Evolutionary conservation across 768 basidiomycete genomes (phyloP).

Genomic region (Mrakia frigida): DNA sequence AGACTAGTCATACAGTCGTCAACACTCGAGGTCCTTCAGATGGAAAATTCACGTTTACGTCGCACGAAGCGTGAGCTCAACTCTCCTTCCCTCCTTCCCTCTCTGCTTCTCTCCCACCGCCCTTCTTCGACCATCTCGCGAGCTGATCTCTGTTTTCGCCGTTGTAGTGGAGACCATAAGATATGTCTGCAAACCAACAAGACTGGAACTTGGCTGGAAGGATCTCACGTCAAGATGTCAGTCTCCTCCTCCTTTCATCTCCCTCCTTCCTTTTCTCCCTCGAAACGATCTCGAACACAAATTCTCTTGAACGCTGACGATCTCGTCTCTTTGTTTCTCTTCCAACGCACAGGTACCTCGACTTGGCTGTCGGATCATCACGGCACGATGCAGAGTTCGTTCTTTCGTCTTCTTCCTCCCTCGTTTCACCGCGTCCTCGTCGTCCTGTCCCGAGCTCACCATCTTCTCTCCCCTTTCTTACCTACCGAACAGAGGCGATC

Average conservation of each 20-base stretch:
- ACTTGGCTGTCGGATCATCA: conserved; percentile 82
- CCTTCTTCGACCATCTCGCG: neutral
- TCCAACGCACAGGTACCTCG: conserved; percentile 55
- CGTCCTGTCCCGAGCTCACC: neutral
- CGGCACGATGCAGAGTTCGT: conserved; percentile 69
- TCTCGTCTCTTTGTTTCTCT: neutral
- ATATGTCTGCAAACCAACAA: conserved; percentile 94
- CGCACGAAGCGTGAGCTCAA: conserved; percentile 63
- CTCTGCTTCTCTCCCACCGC: neutral
- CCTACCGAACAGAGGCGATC: conserved; percentile 37
- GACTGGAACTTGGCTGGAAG: conserved; percentile 69
- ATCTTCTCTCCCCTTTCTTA: neutral
- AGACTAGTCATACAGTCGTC: conserved; percentile 71
- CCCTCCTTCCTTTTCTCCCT: neutral
- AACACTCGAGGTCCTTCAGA: conserved; percentile 85
- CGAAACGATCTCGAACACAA: neutral
- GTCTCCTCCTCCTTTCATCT: neutral
- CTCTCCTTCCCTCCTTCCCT: neutral
- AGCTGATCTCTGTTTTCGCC: neutral
- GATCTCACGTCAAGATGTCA: conserved; percentile 75
- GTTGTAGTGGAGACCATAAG: conserved; percentile 71
- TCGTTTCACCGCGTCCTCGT: neutral
- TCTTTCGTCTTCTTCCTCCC: neutral
- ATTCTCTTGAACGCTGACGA: too few relatives aligned
- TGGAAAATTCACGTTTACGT: conserved; percentile 94